Evolutionary conservation across 108 stramenopile genomes (phyloP), one percentile per base, ranked within the genome.

Genomic region (Asterionellopsis glacialis): DNA sequence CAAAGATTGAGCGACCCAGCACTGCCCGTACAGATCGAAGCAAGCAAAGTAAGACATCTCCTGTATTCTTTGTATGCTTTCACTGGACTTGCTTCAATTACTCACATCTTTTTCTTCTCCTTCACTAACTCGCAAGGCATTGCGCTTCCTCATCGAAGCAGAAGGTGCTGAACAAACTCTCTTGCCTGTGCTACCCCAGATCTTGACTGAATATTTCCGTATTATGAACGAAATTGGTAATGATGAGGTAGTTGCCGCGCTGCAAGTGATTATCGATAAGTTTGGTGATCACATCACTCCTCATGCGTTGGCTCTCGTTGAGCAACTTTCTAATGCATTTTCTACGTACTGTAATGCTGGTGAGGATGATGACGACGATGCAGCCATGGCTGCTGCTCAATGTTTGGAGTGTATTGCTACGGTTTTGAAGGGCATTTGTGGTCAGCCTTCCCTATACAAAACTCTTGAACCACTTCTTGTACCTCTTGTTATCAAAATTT

Each of bases 191-290:
- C 77, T 98, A 9, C 94, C 94, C 41, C 87, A 93, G 44, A 74
- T 98, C 40, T 75, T 98, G 70, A 93, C 87, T 43, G 92, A 95
- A 67, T 98, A 96, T 68, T 98, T 98, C 84, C 78, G 94, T 50
- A 97, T 98, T 70, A 97, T 98, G 96, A 89, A 90, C 58, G 95
- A 95, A 72, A 95, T 97, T 63, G 95, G 95, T 18, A 94, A 93
- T 51, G 97, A 98, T 61, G 90, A 94, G 73, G 96, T 97, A 22
- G 92, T 97, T 1, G 77, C 85, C 40, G 94, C 95, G 9, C 76
- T 98, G 45, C 91, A 97, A 60, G 88, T 91, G 9, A 87, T 98
- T 41, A 80, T 98, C 55, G 95, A 95, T 47, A 86, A 83, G 51
- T 98, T 91, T 74, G 94, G 94, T 12, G 94, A 94, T 41, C 91